phyloP scores from a whole-genome alignment of 2,329 filamentous ascomycete species.

The Acrocalymma vagum region DNA sequence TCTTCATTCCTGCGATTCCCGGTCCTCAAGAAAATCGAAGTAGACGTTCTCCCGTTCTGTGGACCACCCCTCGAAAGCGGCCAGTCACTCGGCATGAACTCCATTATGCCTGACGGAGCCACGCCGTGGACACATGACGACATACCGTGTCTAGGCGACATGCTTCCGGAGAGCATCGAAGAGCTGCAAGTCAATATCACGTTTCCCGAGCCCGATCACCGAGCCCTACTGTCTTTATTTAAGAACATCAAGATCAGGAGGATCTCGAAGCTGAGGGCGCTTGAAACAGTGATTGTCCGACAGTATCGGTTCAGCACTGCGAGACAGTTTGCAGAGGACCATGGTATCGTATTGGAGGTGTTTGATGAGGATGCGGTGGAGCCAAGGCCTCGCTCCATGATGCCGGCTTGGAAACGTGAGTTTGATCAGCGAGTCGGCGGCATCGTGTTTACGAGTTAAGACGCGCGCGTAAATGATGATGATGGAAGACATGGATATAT shows the following conservation, averaged over 20 bases:
- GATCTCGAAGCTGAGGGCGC: slow-evolving; percentile 19
- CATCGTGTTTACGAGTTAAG: slow-evolving; percentile 20
- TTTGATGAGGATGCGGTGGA: slow-evolving; percentile 24
- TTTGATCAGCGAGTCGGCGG: slow-evolving; percentile 33
- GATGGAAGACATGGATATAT: too few relatives aligned
- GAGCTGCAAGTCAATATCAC: slow-evolving; percentile 42
- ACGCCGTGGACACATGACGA: slow-evolving; percentile 35
- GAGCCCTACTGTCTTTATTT: slow-evolving; percentile 30
- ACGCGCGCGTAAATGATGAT: too few relatives aligned
- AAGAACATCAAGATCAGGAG: slow-evolving; percentile 39
- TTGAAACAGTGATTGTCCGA: slow-evolving; percentile 32
- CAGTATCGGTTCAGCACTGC: slow-evolving; percentile 33
- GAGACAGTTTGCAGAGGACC: slow-evolving; percentile 18
- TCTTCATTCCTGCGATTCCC: slow-evolving; percentile 39
- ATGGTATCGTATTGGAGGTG: slow-evolving; percentile 27
- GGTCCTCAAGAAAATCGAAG: slow-evolving; percentile 33
- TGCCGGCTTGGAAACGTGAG: slow-evolving; percentile 43
- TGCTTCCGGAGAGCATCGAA: slow-evolving; percentile 39
- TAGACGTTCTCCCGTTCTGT: slow-evolving; percentile 40
- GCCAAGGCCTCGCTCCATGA: slow-evolving; percentile 29
- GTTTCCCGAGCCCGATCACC: slow-evolving; percentile 29
- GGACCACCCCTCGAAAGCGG: slow-evolving; percentile 45
- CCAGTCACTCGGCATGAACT: slow-evolving; percentile 31
- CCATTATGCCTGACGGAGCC: slow-evolving; percentile 25
- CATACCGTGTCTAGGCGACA: slow-evolving; percentile 45